Conservation (phyloP, 768 basidiomycete species). For the Leucocoprinus leucothites region DNA sequence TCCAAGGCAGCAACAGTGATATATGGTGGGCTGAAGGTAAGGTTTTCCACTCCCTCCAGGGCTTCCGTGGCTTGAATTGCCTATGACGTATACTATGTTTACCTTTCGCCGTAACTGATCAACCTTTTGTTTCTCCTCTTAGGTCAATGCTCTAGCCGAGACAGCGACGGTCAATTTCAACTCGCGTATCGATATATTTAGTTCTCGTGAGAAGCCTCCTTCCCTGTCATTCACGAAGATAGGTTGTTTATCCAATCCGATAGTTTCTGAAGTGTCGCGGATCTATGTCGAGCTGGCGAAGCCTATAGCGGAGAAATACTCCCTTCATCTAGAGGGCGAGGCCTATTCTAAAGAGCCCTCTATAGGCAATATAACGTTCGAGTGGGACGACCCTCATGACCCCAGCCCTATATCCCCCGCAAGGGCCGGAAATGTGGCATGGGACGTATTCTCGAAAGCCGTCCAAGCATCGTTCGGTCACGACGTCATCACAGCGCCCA, state of each 20-base stretch:
- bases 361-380: slow-evolving; percentile 25
- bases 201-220: slow-evolving; percentile 18
- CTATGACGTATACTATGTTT: not conserved
- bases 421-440: slow-evolving; percentile 18
- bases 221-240: not conserved
- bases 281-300: slow-evolving; percentile 19
- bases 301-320: slow-evolving; percentile 25
- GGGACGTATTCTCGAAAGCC: slow-evolving; percentile 23
- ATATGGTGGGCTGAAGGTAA: slow-evolving; percentile 26
- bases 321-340: slow-evolving; percentile 19
- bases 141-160: slow-evolving; percentile 28
- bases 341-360: slow-evolving; percentile 16
- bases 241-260: not conserved
- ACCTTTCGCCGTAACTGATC: not conserved
- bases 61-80: not conserved
- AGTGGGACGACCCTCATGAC: slow-evolving; percentile 16
- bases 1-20: slow-evolving; percentile 28
- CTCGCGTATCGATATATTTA: slow-evolving; percentile 25
- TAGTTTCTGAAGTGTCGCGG: slow-evolving; percentile 19
- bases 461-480: slow-evolving; percentile 26
- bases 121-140: not conserved
- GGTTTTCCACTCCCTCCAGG: not conserved
- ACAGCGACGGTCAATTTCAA: slow-evolving; percentile 24
- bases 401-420: slow-evolving; percentile 27
- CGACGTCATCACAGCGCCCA: slow-evolving; percentile 24